Evolutionary conservation across 257 asterid genomes (phyloP).

Genomic region (Datura wrightii): DNA sequence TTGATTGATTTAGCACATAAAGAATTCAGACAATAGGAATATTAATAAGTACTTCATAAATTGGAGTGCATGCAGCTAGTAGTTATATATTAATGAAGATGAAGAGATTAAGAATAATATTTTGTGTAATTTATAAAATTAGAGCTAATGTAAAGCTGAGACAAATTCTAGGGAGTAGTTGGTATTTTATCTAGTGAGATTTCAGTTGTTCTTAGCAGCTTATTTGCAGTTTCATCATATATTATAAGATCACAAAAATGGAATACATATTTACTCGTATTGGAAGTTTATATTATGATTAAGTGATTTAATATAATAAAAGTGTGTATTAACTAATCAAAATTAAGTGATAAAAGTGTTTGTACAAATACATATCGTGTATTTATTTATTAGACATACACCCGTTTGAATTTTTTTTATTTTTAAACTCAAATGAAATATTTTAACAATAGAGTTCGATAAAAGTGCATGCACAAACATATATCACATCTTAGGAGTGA

Average conservation of each 20-base stretch:
- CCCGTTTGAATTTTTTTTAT: too few relatives aligned
- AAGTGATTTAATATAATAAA: background rate
- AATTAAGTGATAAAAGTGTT: background rate
- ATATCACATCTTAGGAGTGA: too few relatives aligned
- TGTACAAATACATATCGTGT: background rate
- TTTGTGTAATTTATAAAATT: background rate
- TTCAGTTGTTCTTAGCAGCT: background rate
- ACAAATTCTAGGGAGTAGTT: background rate
- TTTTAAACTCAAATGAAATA: too few relatives aligned
- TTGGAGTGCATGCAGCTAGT: background rate
- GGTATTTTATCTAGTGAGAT: background rate
- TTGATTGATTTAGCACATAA: background rate
- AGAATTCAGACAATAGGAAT: constrained; percentile 2
- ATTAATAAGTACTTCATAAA: background rate
- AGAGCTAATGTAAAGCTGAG: background rate
- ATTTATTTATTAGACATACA: background rate
- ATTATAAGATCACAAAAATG: background rate
- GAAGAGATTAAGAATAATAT: background rate
- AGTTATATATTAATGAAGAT: too few relatives aligned
- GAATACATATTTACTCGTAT: background rate
- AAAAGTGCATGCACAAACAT: too few relatives aligned
- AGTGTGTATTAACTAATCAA: too few relatives aligned
- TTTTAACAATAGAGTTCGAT: too few relatives aligned
- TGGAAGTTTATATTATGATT: background rate
- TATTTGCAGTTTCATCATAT: too few relatives aligned